Evolutionary conservation across 2,329 filamentous ascomycete genomes (phyloP).

Genomic region (Chaetomiaceae sp.): DNA sequence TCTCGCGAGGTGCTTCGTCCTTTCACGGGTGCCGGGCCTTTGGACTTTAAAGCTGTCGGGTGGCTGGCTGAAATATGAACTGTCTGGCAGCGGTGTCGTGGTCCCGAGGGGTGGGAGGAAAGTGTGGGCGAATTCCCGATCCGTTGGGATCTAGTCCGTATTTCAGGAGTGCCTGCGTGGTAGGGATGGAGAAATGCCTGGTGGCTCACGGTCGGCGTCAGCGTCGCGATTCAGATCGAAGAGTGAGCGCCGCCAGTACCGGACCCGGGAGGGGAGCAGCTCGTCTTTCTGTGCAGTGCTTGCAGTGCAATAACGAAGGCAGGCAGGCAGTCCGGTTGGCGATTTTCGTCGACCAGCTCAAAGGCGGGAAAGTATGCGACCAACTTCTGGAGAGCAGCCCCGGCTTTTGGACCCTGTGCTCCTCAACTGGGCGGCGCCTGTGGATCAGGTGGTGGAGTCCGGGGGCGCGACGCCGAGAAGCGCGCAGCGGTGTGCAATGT

Average conservation of each 20-base stretch:
- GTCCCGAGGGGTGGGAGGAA: not conserved
- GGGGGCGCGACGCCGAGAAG: not conserved
- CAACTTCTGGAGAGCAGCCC: not conserved
- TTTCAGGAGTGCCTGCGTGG: too few relatives aligned
- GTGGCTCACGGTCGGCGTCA: conserved; percentile 7
- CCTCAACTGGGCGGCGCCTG: conserved; percentile 1
- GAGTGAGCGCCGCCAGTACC: not conserved
- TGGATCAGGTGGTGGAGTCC: conserved; percentile 16
- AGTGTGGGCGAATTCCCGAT: not conserved
- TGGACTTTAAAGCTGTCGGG: too few relatives aligned
- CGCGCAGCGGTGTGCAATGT: conserved; percentile 15
- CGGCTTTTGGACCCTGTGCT: conserved; percentile 5
- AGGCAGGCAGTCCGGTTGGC: conserved; percentile 2
- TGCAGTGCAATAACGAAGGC: too few relatives aligned
- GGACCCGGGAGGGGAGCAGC: not conserved
- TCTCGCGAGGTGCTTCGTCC: too few relatives aligned
- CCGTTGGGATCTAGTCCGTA: not conserved
- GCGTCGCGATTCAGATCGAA: not conserved
- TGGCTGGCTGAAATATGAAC: too few relatives aligned
- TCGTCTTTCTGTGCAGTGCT: conserved; percentile 2
- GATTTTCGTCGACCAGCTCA: not conserved
- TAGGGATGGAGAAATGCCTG: not conserved
- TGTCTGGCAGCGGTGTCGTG: too few relatives aligned
- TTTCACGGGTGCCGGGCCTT: too few relatives aligned
- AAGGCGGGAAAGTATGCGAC: too few relatives aligned